These are phyloP conservation scores for Mycocentrospora acerina DNA, from an alignment of 2,329 filamentous ascomycete species.

Conservation along the genomic window DNA sequence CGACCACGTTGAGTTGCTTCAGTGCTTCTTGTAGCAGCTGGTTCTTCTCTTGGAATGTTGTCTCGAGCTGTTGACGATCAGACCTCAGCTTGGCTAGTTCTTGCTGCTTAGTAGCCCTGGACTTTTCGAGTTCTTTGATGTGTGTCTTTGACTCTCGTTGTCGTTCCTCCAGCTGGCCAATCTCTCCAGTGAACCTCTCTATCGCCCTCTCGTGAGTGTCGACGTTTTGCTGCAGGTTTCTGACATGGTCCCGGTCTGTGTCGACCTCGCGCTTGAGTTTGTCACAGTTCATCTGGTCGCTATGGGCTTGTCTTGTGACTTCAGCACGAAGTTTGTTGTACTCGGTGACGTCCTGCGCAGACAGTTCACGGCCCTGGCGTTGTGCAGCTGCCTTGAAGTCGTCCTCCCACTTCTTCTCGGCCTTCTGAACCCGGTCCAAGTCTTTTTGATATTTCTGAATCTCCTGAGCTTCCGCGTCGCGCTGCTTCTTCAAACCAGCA, in stretches of 20 bases:
- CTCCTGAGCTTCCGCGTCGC: constrained; percentile 67
- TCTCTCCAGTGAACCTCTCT: constrained; percentile 72
- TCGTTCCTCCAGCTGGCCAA: constrained; percentile 68
- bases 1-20: constrained; percentile 79
- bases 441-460: constrained; percentile 79
- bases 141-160: constrained; percentile 63
- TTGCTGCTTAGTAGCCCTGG: constrained; percentile 88
- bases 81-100: constrained; percentile 68
- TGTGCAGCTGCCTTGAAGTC: constrained; percentile 84
- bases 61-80: constrained; percentile 57
- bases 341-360: constrained; percentile 81
- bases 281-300: constrained; percentile 79
- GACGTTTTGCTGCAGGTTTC: constrained; percentile 84
- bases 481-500: constrained; percentile 71
- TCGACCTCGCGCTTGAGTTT: constrained; percentile 86
- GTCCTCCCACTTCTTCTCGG: constrained; percentile 82
- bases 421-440: constrained; percentile 81
- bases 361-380: constrained; percentile 83
- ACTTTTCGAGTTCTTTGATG: constrained; percentile 68
- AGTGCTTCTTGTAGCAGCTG: constrained; percentile 83
- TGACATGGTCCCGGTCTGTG: constrained; percentile 87
- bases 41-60: constrained; percentile 83
- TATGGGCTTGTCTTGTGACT: constrained; percentile 78
- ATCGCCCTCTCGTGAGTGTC: constrained; percentile 74
- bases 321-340: constrained; percentile 84